Base-by-base conservation (phyloP, 2,329 filamentous ascomycete genomes). In the Ophiostoma pallidulum region DNA sequence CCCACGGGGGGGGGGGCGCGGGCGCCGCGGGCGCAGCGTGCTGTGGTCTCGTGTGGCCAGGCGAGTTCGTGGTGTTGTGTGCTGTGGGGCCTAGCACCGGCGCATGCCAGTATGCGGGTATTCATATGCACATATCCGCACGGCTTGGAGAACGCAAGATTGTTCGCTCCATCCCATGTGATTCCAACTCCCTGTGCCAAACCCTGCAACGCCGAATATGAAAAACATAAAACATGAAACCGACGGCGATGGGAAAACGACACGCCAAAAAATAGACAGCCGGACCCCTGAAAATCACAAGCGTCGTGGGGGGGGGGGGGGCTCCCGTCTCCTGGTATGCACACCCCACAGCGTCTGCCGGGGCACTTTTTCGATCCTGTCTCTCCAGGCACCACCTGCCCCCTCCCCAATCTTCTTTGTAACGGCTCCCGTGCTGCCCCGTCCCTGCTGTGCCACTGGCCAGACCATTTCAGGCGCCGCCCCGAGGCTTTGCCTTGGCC, bases 401-500 rank as follows among this genome's bases (percentile, higher is more conserved):
- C n/a, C n/a, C n/a, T n/a, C n/a, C n/a, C n/a, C n/a, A n/a, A n/a
- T n/a, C n/a, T n/a, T n/a, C n/a, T n/a, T n/a, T n/a, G n/a, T n/a
- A n/a, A n/a, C n/a, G n/a, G n/a, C 16, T 28, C 33, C 13, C 10
- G 31, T 28, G 33, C n/a, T 42, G 33, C 18, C 22, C n/a, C 41
- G 13, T 6, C 19, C 40, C 20, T 31, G 19, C 28, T 28, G 24
- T 14, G 14, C n/a, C 16, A 8, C 19, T n/a, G n/a, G n/a, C n/a
- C n/a, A n/a, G n/a, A 19, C n/a, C 22, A 32, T 22, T 28, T 19
- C 18, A 78, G 16, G 64, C 68, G 22, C 77, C 71, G 19, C 80
- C 84, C 53, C 86, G 80, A 13, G 91, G 90, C 70, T 91, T 95
- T 6, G 84, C 75, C 70, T 96, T 98, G 19, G 80, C 78, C 54